Percentiles rank a stretch among this genome's conserved stretches.
Evolutionary conservation across 2,329 filamentous ascomycete genomes (phyloP).

Genomic region (Fusarium temperatum): DNA sequence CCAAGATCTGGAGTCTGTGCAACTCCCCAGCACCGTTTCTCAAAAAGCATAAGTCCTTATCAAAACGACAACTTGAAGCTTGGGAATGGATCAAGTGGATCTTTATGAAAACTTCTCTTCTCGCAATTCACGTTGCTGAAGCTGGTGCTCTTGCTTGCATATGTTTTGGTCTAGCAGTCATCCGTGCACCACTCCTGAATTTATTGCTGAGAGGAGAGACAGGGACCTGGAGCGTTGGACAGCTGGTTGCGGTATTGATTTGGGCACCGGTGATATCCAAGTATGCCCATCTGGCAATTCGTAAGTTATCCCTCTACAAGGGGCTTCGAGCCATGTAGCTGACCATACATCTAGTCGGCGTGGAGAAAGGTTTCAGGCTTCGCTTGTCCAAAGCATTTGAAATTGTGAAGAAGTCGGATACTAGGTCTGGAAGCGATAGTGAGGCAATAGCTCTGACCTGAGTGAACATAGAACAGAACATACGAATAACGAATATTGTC

Average conservation of each 20-base stretch:
- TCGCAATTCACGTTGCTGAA: neutral
- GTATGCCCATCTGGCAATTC: conserved; percentile 11
- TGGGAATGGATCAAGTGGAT: neutral
- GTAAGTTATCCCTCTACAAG: neutral
- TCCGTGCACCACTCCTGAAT: neutral
- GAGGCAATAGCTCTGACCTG: neutral
- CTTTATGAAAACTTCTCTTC: rapidly evolving
- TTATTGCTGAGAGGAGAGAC: neutral
- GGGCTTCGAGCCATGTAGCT: neutral
- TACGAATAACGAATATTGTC: rapidly evolving
- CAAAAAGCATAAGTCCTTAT: neutral
- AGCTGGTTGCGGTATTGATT: conserved; percentile 6
- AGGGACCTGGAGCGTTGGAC: conserved; percentile 14
- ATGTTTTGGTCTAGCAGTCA: neutral
- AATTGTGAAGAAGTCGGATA: neutral
- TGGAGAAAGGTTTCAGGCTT: neutral
- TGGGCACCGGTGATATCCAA: conserved; percentile 20
- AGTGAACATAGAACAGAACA: neutral
- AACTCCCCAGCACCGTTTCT: neutral
- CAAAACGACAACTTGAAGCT: neutral
- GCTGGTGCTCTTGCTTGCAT: neutral
- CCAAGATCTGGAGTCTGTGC: neutral
- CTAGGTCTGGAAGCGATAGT: neutral
- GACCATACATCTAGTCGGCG: neutral
- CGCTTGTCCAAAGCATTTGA: neutral